These are phyloP conservation scores for Fusarium anthophilum DNA, from an alignment of 2,329 filamentous ascomycete genomes.

Conservation along the genomic window DNA sequence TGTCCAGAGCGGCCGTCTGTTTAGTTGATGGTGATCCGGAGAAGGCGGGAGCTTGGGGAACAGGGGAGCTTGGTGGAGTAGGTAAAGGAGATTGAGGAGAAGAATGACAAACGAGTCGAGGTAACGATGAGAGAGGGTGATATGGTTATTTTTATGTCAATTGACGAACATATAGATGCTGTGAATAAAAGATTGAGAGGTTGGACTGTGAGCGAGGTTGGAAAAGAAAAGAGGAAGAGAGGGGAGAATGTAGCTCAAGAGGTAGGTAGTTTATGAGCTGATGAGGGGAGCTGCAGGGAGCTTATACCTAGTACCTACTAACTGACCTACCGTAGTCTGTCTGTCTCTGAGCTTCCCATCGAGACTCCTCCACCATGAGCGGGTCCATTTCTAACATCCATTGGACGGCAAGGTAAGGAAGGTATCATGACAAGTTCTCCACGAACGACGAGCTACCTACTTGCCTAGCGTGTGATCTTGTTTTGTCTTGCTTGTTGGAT, in stretches of 20 bases:
- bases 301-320: background rate
- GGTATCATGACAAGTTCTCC: conserved; percentile 34
- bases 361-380: conserved; percentile 2
- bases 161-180: conserved; percentile 20
- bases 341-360: conserved; percentile 8
- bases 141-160: conserved; percentile 3
- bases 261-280: background rate
- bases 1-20: conserved; percentile 1
- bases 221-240: background rate
- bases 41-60: conserved; percentile 23
- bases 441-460: background rate
- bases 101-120: conserved; percentile 1
- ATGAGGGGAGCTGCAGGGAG: conserved; percentile 11
- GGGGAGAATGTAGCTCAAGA: background rate
- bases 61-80: conserved; percentile 28
- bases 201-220: background rate
- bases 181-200: conserved; percentile 2
- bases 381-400: background rate
- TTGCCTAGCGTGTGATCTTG: background rate
- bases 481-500: background rate
- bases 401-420: background rate
- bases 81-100: conserved; percentile 22
- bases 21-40: conserved; percentile 26
- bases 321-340: background rate
- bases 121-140: background rate